Evolutionary conservation across 441 rosid genomes (phyloP), one percentile per base, ranked within the genome.

Genomic region (Euphorbia corollata): DNA sequence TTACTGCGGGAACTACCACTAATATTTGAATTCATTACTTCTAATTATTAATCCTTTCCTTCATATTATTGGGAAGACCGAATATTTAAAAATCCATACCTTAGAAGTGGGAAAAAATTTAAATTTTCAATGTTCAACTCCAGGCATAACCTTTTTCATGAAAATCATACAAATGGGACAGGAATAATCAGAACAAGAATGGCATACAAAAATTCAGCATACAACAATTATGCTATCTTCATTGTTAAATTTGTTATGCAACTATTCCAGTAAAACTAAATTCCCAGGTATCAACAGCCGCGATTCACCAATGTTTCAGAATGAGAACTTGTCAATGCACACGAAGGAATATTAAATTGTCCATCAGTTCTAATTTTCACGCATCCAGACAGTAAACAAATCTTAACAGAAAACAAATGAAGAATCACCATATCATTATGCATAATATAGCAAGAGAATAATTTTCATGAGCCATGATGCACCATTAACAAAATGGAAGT

Each of bases 401-500:
- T 48, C 32, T 19, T 13, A 38, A 8, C 10, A 59, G 6, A 7
- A 58, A n/a, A 36, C 22, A 67, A 67, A 24, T 56, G 13, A 16
- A 56, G 63, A 39, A 39, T 20, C 50, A 55, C 58, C 5, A 5
- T 22, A 36, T 36, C 61, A 66, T 41, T 11, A 66, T 15, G 51
- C 48, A 57, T 15, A 55, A 54, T 18, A 61, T 23, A 39, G 30
- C 64, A 64, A 50, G 66, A 18, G 24, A 10, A 70, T 57, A 65
- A 23, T 3, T 41, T 38, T 59, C n/a, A 57, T 48, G 22, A 59
- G 24, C 24, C 19, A 57, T 48, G 16, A 59, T n/a, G 50, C 19
- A 62, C 53, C 51, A 45, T 7, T 27, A 43, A 64, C n/a, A 19
- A 65, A 59, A 45, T 11, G 41, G 9, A 36, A 36, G 9, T n/a